A percentile compares a stretch with the other conserved stretches of the same genome.
These are phyloP conservation scores for Mycosphaerella arachidis DNA, from an alignment of 2,329 filamentous ascomycete species.

Conservation along the genomic window DNA sequence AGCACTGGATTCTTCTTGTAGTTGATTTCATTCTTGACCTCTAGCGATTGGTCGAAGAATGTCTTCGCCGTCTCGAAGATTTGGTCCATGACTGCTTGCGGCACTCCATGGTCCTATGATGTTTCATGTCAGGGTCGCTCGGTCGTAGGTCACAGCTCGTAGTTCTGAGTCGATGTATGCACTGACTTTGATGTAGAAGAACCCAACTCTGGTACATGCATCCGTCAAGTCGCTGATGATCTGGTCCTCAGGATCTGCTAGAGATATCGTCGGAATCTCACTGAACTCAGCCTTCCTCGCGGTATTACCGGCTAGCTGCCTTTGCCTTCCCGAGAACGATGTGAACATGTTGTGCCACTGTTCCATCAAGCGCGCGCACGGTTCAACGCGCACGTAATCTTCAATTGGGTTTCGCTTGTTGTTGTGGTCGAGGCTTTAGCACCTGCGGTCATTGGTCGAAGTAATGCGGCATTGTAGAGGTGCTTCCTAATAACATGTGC, in stretches of 20 bases:
- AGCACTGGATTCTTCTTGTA: slow-evolving; percentile 64
- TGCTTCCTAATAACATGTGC: neutral
- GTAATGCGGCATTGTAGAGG: neutral
- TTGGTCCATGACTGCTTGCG: slow-evolving; percentile 33
- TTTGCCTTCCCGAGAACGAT: slow-evolving; percentile 20
- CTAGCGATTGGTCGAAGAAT: slow-evolving; percentile 24
- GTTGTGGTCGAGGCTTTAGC: neutral
- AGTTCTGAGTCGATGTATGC: no score
- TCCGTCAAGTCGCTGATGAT: slow-evolving; percentile 19
- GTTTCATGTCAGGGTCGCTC: slow-evolving; percentile 37
- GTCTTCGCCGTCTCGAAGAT: slow-evolving; percentile 30
- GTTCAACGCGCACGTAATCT: neutral
- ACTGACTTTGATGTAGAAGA: slow-evolving; percentile 24
- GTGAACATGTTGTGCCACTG: slow-evolving; percentile 8
- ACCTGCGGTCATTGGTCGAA: neutral
- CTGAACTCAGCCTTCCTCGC: slow-evolving; percentile 22
- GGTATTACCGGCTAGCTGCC: slow-evolving; percentile 17
- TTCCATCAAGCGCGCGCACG: neutral
- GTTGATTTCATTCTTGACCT: slow-evolving; percentile 48
- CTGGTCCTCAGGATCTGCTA: slow-evolving; percentile 13
- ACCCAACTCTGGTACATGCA: slow-evolving; percentile 22
- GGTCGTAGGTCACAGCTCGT: no score
- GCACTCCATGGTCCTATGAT: slow-evolving; percentile 66
- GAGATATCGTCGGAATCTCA: slow-evolving; percentile 23
- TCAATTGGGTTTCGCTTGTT: neutral